Evolutionary conservation across 257 asterid genomes (phyloP), one percentile per base, ranked within the genome.

Genomic region (Echites panduratus): DNA sequence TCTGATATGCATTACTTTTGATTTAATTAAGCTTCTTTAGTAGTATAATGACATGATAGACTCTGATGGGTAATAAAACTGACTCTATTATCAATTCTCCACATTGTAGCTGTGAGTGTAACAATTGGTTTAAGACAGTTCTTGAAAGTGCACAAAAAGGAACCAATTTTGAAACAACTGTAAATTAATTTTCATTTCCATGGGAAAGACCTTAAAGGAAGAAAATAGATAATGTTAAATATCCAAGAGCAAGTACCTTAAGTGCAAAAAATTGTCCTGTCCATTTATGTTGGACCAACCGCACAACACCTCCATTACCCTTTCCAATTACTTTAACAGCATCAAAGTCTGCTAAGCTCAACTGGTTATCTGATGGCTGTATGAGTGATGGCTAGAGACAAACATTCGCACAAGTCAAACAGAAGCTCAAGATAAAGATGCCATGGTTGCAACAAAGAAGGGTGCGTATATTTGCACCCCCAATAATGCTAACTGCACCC

Each of bases 201-300:
- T 9, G 19, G 24, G 11, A 14, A 44, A 32, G 48, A 14, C 10
- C 19, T n/a, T 62, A 52, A 62, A 62, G n/a, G 43, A 17, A 62
- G 54, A 26, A 10, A 50, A 7, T 38, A 12, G 38, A 66, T 22
- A 56, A 48, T 12, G 40, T 29, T n/a, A 6, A 19, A 26, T 26
- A 27, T 26, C 14, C 67, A 52, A 43, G 49, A 17, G 59, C 8
- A 61, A 38, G 35, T 84, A 94, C 98, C 98, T 94, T 94, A 47
- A 94, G 88, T 59, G 97, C 98, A n/a, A 94, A 94, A 82, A 91
- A 91, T 72, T 94, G 98, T 0, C 83, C 93, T 0, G 98, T 91
- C 97, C 97, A 91, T 81, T 94, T 94, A 79, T 94, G 98, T 67
- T 91, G 98, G 78, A 94, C 98, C 87, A 94, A 75, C 32, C 91